These are phyloP conservation scores for Colletotrichum sp. DNA, from an alignment of 2,329 filamentous ascomycete species.

Conservation along the genomic window DNA sequence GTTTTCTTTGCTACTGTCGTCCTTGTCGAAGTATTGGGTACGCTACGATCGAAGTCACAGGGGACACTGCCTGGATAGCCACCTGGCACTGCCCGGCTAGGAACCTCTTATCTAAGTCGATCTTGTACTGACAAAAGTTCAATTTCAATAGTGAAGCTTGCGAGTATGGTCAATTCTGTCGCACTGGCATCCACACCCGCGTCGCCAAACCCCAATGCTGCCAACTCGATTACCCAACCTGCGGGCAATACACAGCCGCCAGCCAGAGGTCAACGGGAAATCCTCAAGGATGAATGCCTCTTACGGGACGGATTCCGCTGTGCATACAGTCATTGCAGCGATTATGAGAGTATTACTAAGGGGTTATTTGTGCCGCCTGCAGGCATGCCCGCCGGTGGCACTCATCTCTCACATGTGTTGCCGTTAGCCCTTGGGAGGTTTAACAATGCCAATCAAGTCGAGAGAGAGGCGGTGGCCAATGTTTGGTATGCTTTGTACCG, in stretches of 20 bases:
- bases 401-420: background rate
- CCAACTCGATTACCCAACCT: background rate
- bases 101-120: background rate
- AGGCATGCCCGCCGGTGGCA: background rate
- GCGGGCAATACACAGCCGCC: fast-evolving
- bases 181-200: background rate
- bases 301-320: background rate
- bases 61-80: background rate
- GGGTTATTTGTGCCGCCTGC: background rate
- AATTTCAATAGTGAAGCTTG: background rate
- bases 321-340: background rate
- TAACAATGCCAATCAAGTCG: background rate
- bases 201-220: background rate
- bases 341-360: background rate
- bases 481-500: background rate
- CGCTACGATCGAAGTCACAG: background rate
- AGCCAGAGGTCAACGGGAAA: background rate
- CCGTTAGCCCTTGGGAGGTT: background rate
- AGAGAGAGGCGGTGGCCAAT: background rate
- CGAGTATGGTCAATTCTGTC: background rate
- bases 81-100: background rate
- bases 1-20: background rate
- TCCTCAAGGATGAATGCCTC: background rate
- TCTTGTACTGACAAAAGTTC: background rate
- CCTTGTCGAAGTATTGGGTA: background rate